Percentiles rank a stretch among this genome's conserved stretches.
phyloP scores from a whole-genome alignment of 208 protist genomes.

The Trypanosoma cruzi region DNA sequence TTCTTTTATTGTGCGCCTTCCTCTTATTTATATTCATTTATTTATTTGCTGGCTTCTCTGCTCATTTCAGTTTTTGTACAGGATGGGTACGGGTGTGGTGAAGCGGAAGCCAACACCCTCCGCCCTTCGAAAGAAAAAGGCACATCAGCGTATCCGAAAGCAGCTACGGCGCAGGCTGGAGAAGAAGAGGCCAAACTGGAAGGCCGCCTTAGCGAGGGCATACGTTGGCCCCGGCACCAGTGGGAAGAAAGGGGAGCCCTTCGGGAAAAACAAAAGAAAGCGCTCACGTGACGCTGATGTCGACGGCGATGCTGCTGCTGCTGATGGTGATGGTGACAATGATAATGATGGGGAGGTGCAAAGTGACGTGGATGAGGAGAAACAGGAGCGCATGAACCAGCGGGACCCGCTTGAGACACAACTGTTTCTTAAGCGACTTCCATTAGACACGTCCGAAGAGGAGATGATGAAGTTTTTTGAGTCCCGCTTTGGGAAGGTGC shows the following conservation, averaged over 20 bases:
- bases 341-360: slow-evolving; percentile 70
- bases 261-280: slow-evolving; percentile 39
- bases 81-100: slow-evolving; percentile 75
- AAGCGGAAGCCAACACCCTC: slow-evolving; percentile 87
- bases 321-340: slow-evolving; percentile 39
- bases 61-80: slow-evolving; percentile 4
- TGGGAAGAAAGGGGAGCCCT: slow-evolving; percentile 32
- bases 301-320: slow-evolving; percentile 2
- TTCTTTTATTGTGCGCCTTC: slow-evolving; percentile 16
- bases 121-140: slow-evolving; percentile 82
- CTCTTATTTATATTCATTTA: slow-evolving; percentile 8
- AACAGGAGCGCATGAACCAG: slow-evolving; percentile 85
- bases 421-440: slow-evolving; percentile 86
- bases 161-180: slow-evolving; percentile 73
- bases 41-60: slow-evolving; percentile 1
- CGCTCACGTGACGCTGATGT: slow-evolving; percentile 28
- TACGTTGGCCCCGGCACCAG: slow-evolving; percentile 40
- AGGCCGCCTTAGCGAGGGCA: slow-evolving; percentile 63
- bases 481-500: slow-evolving; percentile 70
- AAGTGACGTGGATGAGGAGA: slow-evolving; percentile 91
- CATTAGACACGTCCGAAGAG: slow-evolving; percentile 86
- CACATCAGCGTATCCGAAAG: slow-evolving; percentile 90
- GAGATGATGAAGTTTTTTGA: slow-evolving; percentile 76
- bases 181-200: slow-evolving; percentile 83
- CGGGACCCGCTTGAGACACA: slow-evolving; percentile 86